Evolutionary conservation across 108 stramenopile species (phyloP).

Genomic region (Fistulifera pelliculosa): DNA sequence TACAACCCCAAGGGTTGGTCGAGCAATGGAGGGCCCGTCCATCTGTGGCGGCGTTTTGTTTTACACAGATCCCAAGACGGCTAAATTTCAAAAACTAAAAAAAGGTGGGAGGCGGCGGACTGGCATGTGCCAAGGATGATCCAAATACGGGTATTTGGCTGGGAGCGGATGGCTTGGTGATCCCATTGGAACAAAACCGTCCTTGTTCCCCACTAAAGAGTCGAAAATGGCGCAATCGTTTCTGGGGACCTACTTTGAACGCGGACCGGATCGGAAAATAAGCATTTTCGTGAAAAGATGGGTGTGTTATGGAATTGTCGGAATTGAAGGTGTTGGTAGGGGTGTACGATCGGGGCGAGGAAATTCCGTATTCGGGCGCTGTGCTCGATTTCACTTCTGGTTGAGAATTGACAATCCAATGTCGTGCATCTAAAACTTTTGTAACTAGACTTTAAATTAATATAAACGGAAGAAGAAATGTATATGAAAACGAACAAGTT

Average conservation of each 20-base stretch:
- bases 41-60: slow-evolving; percentile 50
- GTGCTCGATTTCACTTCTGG: slow-evolving; percentile 32
- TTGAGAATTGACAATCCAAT: not conserved
- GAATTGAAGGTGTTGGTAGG: slow-evolving; percentile 52
- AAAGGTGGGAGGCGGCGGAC: slow-evolving; percentile 60
- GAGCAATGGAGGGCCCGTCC: slow-evolving; percentile 46
- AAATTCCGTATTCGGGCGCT: slow-evolving; percentile 62
- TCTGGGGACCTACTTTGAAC: slow-evolving; percentile 62
- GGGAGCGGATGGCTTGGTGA: slow-evolving; percentile 55
- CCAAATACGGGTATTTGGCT: slow-evolving; percentile 49
- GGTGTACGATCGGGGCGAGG: slow-evolving; percentile 46
- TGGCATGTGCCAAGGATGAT: slow-evolving; percentile 62
- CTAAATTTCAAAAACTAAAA: slow-evolving; percentile 38
- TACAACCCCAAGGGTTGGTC: slow-evolving; percentile 71
- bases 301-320: slow-evolving; percentile 20
- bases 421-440: no score
- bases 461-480: no score
- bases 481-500: no score
- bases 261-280: slow-evolving; percentile 31
- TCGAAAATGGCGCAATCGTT: slow-evolving; percentile 30
- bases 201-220: not conserved
- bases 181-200: slow-evolving; percentile 12
- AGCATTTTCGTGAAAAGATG: slow-evolving; percentile 26
- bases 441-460: no score
- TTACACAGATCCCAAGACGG: slow-evolving; percentile 6